These are phyloP conservation scores for Aspergillus baeticus DNA, from an alignment of 495 filamentous ascomycete genomes.

Conservation along the genomic window DNA sequence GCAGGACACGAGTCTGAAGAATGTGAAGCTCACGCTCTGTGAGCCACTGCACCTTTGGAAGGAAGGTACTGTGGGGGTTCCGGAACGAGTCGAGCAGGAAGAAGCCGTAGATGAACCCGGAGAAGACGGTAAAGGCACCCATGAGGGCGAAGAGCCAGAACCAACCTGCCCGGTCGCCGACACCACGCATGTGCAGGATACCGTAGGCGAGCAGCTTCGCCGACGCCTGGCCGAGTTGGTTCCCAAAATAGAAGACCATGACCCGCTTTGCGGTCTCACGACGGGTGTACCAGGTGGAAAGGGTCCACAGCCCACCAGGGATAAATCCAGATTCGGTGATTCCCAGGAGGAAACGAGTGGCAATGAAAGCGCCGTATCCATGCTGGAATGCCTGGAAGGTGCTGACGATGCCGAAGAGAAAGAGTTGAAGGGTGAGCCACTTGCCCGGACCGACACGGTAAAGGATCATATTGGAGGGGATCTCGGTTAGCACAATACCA, in stretches of 20 bases:
- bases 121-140: slow-evolving; percentile 22
- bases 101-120: slow-evolving; percentile 20
- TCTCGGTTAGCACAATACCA: slow-evolving; percentile 56
- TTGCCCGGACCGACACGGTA: slow-evolving; percentile 52
- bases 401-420: slow-evolving; percentile 57
- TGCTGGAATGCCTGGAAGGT: slow-evolving; percentile 58
- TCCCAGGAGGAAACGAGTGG: slow-evolving; percentile 53
- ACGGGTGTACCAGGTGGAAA: slow-evolving; percentile 12
- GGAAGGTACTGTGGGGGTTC: slow-evolving; percentile 10
- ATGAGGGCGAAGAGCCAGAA: slow-evolving; percentile 17
- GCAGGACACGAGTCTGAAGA: slow-evolving; percentile 4
- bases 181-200: slow-evolving; percentile 16
- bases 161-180: slow-evolving; percentile 6
- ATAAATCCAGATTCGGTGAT: slow-evolving; percentile 21
- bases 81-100: slow-evolving; percentile 9
- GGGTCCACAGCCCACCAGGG: slow-evolving; percentile 8
- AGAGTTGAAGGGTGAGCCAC: slow-evolving; percentile 56
- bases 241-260: slow-evolving; percentile 14
- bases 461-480: slow-evolving; percentile 56
- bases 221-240: slow-evolving; percentile 7
- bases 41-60: slow-evolving; percentile 1
- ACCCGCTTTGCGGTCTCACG: slow-evolving; percentile 9
- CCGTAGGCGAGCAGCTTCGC: slow-evolving; percentile 11
- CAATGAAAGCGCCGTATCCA: slow-evolving; percentile 46
- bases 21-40: slow-evolving; percentile 17